A percentile compares a stretch with the other conserved stretches of the same genome.
These are phyloP conservation scores for Euphrasia arctica DNA, from an alignment of 305 asterid species.

Conservation along the genomic window DNA sequence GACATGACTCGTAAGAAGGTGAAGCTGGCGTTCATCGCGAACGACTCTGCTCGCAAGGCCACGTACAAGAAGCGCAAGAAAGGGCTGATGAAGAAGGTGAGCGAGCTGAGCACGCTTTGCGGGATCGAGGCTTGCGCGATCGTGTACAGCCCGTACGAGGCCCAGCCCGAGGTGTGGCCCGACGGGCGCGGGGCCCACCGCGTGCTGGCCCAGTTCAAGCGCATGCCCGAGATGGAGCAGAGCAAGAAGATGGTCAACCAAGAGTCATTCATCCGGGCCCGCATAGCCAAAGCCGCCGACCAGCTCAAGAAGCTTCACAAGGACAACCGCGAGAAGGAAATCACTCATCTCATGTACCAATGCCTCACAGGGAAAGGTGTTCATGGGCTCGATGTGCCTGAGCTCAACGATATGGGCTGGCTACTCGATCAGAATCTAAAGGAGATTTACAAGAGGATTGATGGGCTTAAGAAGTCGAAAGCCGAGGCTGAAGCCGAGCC, in stretches of 20 bases:
- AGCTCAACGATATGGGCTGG: constrained; percentile 59
- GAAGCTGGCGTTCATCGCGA: constrained; percentile 69
- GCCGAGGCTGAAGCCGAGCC: not conserved
- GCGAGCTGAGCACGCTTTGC: constrained; percentile 80
- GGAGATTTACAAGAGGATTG: constrained; percentile 63
- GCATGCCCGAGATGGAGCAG: constrained; percentile 93
- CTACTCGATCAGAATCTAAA: constrained; percentile 56
- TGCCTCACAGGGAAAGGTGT: constrained; percentile 59
- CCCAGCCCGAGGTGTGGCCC: constrained; percentile 79
- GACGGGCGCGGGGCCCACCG: constrained; percentile 55
- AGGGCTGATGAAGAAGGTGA: constrained; percentile 78
- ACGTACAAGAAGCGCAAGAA: constrained; percentile 85
- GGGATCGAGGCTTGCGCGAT: constrained; percentile 83
- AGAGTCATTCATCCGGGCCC: constrained; percentile 54
- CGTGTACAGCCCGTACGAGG: constrained; percentile 70
- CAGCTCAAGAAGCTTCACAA: constrained; percentile 59
- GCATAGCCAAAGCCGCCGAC: constrained; percentile 61
- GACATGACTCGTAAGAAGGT: constrained; percentile 72
- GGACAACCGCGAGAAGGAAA: constrained; percentile 66
- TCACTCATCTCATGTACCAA: constrained; percentile 66
- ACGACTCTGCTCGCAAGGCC: constrained; percentile 74
- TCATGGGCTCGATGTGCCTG: constrained; percentile 40
- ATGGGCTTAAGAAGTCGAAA: constrained; percentile 35
- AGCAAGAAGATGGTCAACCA: constrained; percentile 88
- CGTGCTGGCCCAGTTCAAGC: constrained; percentile 65